Evolutionary conservation across 257 asterid genomes (phyloP).

Genomic region (Przewalskia tangutica): DNA sequence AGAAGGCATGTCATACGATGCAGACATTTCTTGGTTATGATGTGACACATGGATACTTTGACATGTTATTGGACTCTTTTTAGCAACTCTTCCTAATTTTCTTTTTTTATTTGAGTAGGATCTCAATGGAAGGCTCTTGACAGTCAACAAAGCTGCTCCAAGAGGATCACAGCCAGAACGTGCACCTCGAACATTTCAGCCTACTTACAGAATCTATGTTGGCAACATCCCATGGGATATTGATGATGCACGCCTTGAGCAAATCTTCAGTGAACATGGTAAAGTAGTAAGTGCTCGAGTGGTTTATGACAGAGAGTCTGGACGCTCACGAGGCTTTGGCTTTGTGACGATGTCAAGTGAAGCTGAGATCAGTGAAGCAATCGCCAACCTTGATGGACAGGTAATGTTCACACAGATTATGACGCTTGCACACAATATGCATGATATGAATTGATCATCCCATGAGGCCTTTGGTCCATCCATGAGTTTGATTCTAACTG

Average conservation of each 20-base stretch:
- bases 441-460: neutral
- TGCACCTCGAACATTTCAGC: constrained; percentile 42
- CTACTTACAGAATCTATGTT: constrained; percentile 54
- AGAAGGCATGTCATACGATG: neutral
- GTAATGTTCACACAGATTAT: constrained; percentile 23
- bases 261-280: constrained; percentile 77
- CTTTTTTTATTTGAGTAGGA: constrained; percentile 40
- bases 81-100: neutral
- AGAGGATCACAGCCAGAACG: constrained; percentile 75
- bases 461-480: neutral
- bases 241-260: constrained; percentile 58
- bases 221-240: constrained; percentile 89
- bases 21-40: neutral
- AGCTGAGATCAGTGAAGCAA: constrained; percentile 75
- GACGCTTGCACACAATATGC: neutral
- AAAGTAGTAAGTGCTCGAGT: constrained; percentile 76
- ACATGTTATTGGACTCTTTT: neutral
- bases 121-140: constrained; percentile 53
- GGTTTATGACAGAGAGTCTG: constrained; percentile 62
- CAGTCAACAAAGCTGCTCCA: constrained; percentile 77
- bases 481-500: neutral
- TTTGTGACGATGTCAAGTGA: constrained; percentile 74
- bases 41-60: neutral
- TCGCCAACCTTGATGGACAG: constrained; percentile 81
- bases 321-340: constrained; percentile 93